Percentiles rank a stretch among this genome's conserved stretches.
Conservation (phyloP, 306 rosid genomes). For the Sindora glabra region DNA sequence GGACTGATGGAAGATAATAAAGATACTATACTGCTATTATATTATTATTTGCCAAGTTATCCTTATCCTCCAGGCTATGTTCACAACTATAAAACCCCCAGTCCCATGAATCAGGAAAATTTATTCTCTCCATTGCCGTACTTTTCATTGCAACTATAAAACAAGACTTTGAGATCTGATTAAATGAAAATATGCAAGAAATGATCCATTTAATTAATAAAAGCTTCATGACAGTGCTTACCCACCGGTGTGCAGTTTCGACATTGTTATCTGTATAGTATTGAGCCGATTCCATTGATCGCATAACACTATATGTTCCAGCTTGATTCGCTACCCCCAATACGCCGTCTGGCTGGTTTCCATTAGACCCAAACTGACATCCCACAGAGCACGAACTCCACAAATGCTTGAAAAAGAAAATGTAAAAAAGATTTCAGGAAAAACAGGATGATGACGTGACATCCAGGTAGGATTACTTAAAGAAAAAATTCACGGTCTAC, state of each 20-base stretch:
- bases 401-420: constrained; percentile 40
- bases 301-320: constrained; percentile 54
- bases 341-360: constrained; percentile 52
- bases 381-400: constrained; percentile 67
- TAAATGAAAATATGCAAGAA: background rate
- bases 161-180: no score
- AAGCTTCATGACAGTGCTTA: constrained; percentile 62
- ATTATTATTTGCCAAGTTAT: constrained; percentile 4
- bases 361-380: constrained; percentile 55
- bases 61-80: no score
- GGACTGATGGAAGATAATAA: background rate
- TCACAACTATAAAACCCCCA: no score
- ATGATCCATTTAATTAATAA: constrained; percentile 18
- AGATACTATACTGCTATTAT: background rate
- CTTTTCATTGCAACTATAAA: constrained; percentile 10
- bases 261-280: constrained; percentile 68
- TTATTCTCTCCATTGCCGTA: background rate
- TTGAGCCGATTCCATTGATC: constrained; percentile 86
- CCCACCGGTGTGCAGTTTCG: constrained; percentile 95
- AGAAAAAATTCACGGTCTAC: background rate
- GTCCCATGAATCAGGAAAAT: background rate
- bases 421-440: background rate
- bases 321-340: constrained; percentile 42
- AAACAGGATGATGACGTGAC: background rate
- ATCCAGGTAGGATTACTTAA: background rate